Evolutionary conservation across 768 basidiomycete species (phyloP).

Genomic region (Sporobolomyces roseus): DNA sequence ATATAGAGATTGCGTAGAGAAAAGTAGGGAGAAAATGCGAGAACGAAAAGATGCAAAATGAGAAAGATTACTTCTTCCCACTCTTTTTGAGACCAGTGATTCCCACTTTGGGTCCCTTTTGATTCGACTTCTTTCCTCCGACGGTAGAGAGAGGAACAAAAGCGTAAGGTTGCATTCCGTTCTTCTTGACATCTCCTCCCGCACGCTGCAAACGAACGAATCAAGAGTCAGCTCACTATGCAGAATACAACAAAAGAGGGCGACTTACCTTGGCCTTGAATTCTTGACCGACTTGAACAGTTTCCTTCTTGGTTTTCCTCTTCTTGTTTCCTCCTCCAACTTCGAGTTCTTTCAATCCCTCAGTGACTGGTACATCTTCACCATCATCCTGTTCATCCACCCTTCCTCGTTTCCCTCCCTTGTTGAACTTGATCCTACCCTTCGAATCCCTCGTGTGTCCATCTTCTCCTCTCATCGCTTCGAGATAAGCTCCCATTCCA

Average conservation of each 20-base stretch:
- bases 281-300: slow-evolving; percentile 67
- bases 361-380: slow-evolving; percentile 45
- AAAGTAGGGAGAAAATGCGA: no score
- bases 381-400: slow-evolving; percentile 57
- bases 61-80: slow-evolving; percentile 11
- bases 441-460: slow-evolving; percentile 79
- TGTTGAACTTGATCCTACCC: slow-evolving; percentile 90
- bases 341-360: slow-evolving; percentile 67
- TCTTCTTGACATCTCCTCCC: slow-evolving; percentile 85
- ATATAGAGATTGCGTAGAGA: no score
- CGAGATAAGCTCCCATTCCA: slow-evolving; percentile 77
- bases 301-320: slow-evolving; percentile 54
- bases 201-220: slow-evolving; percentile 62
- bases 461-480: slow-evolving; percentile 76
- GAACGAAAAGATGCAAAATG: neutral
- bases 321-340: slow-evolving; percentile 54
- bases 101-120: slow-evolving; percentile 32
- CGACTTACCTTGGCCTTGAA: slow-evolving; percentile 86
- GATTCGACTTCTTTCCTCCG: slow-evolving; percentile 49
- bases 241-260: neutral
- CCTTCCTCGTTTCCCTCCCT: slow-evolving; percentile 74
- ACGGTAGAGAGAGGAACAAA: slow-evolving; percentile 76
- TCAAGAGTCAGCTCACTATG: neutral
- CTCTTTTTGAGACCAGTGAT: slow-evolving; percentile 38
- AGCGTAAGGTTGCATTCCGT: slow-evolving; percentile 77